phyloP scores from a whole-genome alignment of 768 basidiomycete genomes.

The Russula ochroleuca region DNA sequence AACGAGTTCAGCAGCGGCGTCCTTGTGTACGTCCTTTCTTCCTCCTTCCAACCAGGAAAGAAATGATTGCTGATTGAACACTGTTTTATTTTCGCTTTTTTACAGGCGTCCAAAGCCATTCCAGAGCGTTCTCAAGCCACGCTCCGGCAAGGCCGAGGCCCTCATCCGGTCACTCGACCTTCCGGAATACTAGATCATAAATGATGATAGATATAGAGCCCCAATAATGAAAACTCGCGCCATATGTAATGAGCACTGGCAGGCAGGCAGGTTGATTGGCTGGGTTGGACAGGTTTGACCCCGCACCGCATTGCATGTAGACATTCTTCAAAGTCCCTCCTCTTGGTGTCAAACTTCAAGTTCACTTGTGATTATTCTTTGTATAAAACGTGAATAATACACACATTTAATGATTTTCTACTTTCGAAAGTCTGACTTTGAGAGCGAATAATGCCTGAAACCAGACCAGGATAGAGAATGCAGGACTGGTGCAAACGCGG shows the following conservation, averaged over 20 bases:
- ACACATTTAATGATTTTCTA: background rate
- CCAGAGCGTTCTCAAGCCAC: constrained; percentile 27
- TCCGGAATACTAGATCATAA: background rate
- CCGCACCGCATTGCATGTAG: background rate
- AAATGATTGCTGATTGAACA: background rate
- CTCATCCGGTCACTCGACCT: constrained; percentile 23
- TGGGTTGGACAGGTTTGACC: background rate
- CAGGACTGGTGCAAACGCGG: too few species aligned
- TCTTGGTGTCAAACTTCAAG: background rate
- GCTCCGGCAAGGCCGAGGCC: constrained; percentile 25
- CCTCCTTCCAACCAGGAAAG: background rate
- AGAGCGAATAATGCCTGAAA: too few species aligned
- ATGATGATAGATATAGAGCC: background rate
- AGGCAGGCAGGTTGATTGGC: background rate
- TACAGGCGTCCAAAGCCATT: constrained; percentile 30
- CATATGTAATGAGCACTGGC: background rate
- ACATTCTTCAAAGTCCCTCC: background rate
- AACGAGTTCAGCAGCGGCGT: constrained; percentile 24
- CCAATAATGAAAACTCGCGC: background rate
- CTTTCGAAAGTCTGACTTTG: too few species aligned
- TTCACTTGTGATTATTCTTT: background rate
- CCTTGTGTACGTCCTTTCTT: constrained; percentile 17
- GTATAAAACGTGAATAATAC: background rate
- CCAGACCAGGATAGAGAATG: too few species aligned
- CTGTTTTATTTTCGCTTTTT: too few species aligned